A percentile compares a stretch with the other conserved stretches of the same genome.
Conservation (phyloP, 2,329 filamentous ascomycete species). For the Cladophialophora chaetospira region DNA sequence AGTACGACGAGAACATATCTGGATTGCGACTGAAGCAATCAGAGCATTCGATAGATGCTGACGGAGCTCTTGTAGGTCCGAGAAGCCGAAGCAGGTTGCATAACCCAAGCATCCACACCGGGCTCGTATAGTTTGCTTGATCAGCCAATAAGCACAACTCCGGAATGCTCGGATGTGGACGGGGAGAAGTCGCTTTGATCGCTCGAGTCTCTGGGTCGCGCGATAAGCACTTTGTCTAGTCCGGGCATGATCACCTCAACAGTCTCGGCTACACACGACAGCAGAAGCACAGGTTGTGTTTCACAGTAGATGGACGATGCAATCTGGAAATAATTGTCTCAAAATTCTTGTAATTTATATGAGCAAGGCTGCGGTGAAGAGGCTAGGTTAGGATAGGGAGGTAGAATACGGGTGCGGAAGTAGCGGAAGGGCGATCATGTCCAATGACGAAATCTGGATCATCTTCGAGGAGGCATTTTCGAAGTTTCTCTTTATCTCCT, state of each 20-base stretch:
- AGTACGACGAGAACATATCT: neutral
- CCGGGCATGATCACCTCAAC: neutral
- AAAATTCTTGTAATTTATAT: neutral
- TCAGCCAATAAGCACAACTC: neutral
- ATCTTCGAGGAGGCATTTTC: neutral
- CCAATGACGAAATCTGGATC: neutral
- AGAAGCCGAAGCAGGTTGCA: neutral
- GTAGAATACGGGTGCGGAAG: neutral
- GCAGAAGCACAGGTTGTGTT: neutral
- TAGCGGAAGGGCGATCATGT: neutral
- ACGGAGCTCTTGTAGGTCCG: neutral
- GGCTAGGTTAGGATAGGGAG: neutral
- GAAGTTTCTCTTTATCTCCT: neutral
- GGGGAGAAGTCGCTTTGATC: neutral
- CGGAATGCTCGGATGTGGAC: slow-evolving; percentile 4
- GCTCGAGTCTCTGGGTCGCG: no score
- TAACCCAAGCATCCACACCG: neutral
- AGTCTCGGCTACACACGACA: no score
- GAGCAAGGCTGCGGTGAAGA: neutral
- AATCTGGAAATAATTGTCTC: neutral
- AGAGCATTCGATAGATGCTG: no score
- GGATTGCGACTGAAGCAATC: no score
- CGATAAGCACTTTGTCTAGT: neutral
- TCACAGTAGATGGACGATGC: neutral
- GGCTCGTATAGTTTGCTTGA: neutral